Conservation (phyloP, 1,284 basidiomycete genomes). For the Ustilago tritici region DNA sequence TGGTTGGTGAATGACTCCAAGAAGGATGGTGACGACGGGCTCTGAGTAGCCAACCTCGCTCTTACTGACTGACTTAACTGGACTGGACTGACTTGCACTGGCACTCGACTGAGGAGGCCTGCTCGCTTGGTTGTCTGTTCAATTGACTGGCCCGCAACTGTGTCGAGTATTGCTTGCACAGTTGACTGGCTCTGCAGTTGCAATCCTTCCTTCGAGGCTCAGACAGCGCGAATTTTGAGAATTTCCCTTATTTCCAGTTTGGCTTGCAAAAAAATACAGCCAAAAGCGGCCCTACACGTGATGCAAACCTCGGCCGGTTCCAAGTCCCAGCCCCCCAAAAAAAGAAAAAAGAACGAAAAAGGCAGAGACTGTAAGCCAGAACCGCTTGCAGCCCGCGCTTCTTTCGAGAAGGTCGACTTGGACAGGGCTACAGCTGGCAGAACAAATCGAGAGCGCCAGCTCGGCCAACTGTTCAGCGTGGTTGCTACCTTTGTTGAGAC, state of each 20-base stretch:
- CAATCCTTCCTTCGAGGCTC: background rate
- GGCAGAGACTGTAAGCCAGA: background rate
- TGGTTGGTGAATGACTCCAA: constrained; percentile 53
- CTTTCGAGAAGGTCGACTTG: background rate
- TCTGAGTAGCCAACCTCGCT: constrained; percentile 36
- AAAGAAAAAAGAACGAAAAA: background rate
- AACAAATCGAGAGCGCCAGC: background rate
- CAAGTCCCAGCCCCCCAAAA: background rate
- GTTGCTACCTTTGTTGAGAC: background rate
- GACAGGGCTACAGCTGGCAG: too few relatives aligned
- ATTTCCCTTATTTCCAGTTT: background rate
- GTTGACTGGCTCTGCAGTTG: constrained; percentile 22
- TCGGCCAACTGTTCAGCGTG: background rate
- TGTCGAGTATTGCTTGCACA: background rate
- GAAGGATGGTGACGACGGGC: constrained; percentile 51
- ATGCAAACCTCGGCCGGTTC: background rate
- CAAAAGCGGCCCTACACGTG: background rate
- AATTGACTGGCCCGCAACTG: constrained; percentile 1
- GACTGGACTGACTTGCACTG: background rate
- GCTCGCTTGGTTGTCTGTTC: background rate
- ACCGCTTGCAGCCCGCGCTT: background rate
- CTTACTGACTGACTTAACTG: background rate
- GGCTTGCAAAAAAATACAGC: background rate
- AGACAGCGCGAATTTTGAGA: constrained; percentile 1
- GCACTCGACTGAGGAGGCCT: background rate